Evolutionary conservation across 805 yeast genomes (phyloP), one percentile per base, ranked within the genome.

Genomic region (Saccharomycopsis amapae): DNA sequence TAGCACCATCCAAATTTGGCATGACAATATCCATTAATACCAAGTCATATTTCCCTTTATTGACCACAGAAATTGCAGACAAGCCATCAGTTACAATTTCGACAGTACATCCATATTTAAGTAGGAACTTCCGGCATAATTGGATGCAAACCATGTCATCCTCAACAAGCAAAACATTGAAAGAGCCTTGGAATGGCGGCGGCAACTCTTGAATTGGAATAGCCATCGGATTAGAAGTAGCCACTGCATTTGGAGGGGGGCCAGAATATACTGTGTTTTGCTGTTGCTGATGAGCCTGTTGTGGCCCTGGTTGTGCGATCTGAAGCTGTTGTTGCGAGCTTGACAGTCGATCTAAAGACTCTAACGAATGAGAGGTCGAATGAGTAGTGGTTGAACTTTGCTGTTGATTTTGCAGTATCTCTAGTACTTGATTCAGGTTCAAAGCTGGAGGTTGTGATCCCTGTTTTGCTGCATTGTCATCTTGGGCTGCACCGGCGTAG

Each of bases 41-140:
- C 48, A 85, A 65, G 62, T 83, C 95, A 57, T 79, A 85, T 55
- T 80, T 75, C 30, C 76, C 75, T 42, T 77, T 76, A 58, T 81
- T 89, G 25, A 84, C 75, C 0, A 79, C 81, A 28, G 79, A 74
- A 37, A 93, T 87, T 2, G 96, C 96, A 30, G 85, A 80, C 9
- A 90, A 65, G 0, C 98, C 99, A 65, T 90, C 97, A 4, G 87
- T 82, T 0, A 86, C 97, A 17, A 88, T 86, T 39, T 93, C 90
- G 3, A 90, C 96, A 12, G 87, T 79, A 61, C 96, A 89, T 0
- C 97, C 97, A 60, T 85, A 87, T 57, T 86, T 85, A 58, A 78
- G 76, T 47, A 93, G 62, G 58, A 93, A 86, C 60, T 85, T 85
- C 7, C 85, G 71, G 55, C 96, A 85, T 7, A 90, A 68, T 52